Conservation (phyloP, 371 early-diverging fungal genomes). For the Mortierella sp. region DNA sequence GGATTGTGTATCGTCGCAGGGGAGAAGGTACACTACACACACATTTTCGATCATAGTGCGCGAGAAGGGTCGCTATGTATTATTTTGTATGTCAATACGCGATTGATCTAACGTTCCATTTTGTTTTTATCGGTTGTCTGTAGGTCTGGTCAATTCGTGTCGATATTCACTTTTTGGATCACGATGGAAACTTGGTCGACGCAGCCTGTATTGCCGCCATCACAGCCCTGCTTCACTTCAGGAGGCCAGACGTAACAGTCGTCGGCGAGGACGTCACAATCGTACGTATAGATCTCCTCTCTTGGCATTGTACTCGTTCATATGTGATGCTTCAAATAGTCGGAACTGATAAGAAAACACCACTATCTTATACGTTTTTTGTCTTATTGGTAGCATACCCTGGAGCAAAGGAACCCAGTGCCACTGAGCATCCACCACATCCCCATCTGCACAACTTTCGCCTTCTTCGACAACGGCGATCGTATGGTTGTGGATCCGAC, state of each 20-base stretch:
- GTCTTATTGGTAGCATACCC: conserved; percentile 73
- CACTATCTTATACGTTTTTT: no score
- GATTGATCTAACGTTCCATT: no score
- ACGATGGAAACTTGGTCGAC: conserved; percentile 94
- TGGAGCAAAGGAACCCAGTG: conserved; percentile 90
- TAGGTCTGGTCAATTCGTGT: conserved; percentile 94
- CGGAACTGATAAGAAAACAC: no score
- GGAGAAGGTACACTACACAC: conserved; percentile 74
- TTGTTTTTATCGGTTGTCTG: no score
- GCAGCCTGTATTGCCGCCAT: conserved; percentile 93
- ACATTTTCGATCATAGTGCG: not conserved
- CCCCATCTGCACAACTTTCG: conserved; percentile 93
- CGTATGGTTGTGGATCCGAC: conserved; percentile 88
- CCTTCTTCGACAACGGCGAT: conserved; percentile 88
- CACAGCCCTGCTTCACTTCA: conserved; percentile 90
- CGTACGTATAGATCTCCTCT: no score
- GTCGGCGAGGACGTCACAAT: conserved; percentile 91
- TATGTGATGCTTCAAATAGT: no score
- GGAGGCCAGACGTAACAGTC: conserved; percentile 94
- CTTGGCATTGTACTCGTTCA: no score
- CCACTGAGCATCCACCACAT: conserved; percentile 95
- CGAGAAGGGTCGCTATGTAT: no score
- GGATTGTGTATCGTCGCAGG: conserved; percentile 97
- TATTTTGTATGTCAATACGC: no score
- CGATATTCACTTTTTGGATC: conserved; percentile 92